phyloP scores from a whole-genome alignment of 2,329 filamentous ascomycete genomes.

The Thelonectria blattea region DNA sequence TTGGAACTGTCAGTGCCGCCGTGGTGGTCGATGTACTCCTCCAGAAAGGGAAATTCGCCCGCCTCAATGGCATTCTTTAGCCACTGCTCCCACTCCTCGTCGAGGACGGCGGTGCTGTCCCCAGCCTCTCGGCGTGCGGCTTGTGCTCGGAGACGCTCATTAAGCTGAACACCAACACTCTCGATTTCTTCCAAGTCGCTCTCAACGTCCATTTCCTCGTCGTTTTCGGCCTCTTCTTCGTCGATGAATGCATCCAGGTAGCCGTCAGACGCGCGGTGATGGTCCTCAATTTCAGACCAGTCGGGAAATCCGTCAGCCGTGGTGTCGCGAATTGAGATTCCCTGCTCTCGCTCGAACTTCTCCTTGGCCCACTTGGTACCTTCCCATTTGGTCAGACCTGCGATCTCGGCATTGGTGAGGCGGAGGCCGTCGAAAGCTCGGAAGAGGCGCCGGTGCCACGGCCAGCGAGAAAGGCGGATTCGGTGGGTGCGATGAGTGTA shows the following conservation, averaged over 20 bases:
- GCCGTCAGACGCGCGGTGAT: conserved; percentile 25
- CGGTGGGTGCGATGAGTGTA: conserved; percentile 77
- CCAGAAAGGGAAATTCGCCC: conserved; percentile 58
- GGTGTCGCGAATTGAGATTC: conserved; percentile 72
- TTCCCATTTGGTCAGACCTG: conserved; percentile 79
- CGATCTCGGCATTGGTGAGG: conserved; percentile 73
- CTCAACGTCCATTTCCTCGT: conserved; percentile 53
- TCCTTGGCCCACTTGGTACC: conserved; percentile 84
- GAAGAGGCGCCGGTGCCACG: conserved; percentile 78
- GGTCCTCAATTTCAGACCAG: conserved; percentile 50
- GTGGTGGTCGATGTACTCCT: conserved; percentile 47
- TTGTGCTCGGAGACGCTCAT: conserved; percentile 68
- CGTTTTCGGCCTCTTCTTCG: conserved; percentile 37
- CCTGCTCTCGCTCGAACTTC: conserved; percentile 77
- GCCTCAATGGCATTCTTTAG: conserved; percentile 72
- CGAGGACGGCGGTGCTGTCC: conserved; percentile 63
- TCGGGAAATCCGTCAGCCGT: conserved; percentile 70
- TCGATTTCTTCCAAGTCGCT: conserved; percentile 57
- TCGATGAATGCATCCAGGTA: conserved; percentile 25
- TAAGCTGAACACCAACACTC: conserved; percentile 67
- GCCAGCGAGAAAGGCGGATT: conserved; percentile 77
- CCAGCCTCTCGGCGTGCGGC: conserved; percentile 68
- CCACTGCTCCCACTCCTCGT: conserved; percentile 78
- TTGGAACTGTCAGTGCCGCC: conserved; percentile 32
- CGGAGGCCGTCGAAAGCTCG: conserved; percentile 74